Base-by-base conservation (phyloP, 1,139 yeast genomes). In the Saccharomyces hybrid region DNA sequence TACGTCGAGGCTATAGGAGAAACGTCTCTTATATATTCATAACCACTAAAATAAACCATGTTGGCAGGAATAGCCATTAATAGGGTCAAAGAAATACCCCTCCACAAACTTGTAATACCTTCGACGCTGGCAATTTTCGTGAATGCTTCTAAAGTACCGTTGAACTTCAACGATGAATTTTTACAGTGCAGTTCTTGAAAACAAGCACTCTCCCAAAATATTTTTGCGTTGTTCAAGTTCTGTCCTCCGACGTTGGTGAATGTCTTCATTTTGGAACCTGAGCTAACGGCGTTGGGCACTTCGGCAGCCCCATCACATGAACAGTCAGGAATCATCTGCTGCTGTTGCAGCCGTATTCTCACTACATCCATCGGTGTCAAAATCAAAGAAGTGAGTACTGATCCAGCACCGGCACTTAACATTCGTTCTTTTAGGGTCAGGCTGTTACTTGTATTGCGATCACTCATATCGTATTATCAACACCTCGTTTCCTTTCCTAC, bases 291-390 rank as follows among this genome's bases (percentile, higher is more conserved):
- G 54, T 63, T 51, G 55, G 57, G 31, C 55, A 60, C 49, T 59
- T 61, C 50, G 11, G 48, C 16, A 9, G 51, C 51, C 13, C 59
- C 61, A 25, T 46, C 44, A 55, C 76, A 72, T 7, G 69, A 56
- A 41, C 72, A 66, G 6, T 65, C 59, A 2, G 79, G 86, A 51
- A 85, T 70, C 55, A 86, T 74, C 60, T 83, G 88, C 65, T 90
- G 96, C 66, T 91, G 97, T 65, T 93, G 99, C 56, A 91, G 76
- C 55, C 99, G 78, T 42, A 93, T 88, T 57, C 98, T 74, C 0
- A 91, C 88, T 49, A 93, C 98, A 67, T 93, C 99, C 69, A 93
- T 85, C 1, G 99, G 99, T 1, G 97, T 93, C 34, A 91, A 87
- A 53, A 84, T 83, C 49, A 89, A 64, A 0, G 97, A 89, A 1